phyloP scores from a whole-genome alignment of 169 alveolate genomes.

The Cryptosporidium tyzzeri region DNA sequence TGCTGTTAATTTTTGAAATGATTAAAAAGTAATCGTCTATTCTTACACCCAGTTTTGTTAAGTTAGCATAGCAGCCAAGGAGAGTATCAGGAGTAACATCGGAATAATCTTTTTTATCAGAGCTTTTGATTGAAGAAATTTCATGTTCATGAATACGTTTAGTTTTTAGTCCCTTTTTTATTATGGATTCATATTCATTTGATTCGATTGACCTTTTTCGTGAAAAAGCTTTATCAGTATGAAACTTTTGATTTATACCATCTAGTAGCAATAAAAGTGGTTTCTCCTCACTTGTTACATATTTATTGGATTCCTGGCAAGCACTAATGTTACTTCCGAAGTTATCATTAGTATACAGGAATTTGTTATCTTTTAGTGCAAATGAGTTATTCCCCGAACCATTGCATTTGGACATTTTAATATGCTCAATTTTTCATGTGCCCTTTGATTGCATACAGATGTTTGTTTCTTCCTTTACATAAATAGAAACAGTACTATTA shows the following conservation, averaged over 20 bases:
- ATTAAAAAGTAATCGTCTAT: conserved; percentile 56
- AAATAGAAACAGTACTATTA: neutral
- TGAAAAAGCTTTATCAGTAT: neutral
- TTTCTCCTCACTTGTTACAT: conserved; percentile 3
- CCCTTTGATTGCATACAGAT: conserved; percentile 21
- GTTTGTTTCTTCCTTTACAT: neutral
- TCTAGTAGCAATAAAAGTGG: conserved; percentile 20
- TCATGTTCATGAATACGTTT: conserved; percentile 15
- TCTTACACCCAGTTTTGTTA: conserved; percentile 45
- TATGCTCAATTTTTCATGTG: neutral
- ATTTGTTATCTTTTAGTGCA: neutral
- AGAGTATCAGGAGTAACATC: conserved; percentile 48
- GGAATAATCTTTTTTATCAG: neutral
- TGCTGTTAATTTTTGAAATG: conserved; percentile 28
- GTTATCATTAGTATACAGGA: neutral
- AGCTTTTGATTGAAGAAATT: too few species aligned
- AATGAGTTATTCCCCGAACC: conserved; percentile 31
- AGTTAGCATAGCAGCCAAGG: conserved; percentile 54
- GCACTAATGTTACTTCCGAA: neutral
- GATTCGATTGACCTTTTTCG: conserved; percentile 6
- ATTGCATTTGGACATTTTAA: conserved; percentile 57
- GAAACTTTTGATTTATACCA: neutral
- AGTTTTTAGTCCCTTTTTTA: conserved; percentile 2
- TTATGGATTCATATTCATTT: neutral
- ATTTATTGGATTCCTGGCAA: conserved; percentile 4